These are phyloP conservation scores for Alternaria infectoria DNA, from an alignment of 2,329 filamentous ascomycete species.

Conservation along the genomic window DNA sequence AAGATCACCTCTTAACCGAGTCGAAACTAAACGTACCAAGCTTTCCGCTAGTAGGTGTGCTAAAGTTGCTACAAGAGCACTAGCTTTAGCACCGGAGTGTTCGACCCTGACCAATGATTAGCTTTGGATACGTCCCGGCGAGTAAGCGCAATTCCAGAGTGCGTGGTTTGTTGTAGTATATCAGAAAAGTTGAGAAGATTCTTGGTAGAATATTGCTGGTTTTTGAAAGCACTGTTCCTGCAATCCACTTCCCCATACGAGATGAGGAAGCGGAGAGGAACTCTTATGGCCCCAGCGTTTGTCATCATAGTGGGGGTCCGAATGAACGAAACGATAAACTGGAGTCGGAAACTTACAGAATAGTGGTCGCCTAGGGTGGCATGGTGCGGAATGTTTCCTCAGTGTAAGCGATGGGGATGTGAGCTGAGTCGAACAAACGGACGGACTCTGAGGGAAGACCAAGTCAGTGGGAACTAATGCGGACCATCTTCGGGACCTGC, in stretches of 20 bases:
- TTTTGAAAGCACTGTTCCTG: conserved; percentile 30
- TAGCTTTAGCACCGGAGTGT: background rate
- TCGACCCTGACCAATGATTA: conserved; percentile 1
- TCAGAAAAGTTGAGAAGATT: conserved; percentile 38
- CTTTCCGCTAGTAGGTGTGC: background rate
- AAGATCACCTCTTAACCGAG: background rate
- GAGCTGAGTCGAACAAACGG: background rate
- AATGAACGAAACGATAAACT: background rate
- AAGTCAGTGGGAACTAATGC: background rate
- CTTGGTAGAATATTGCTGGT: conserved; percentile 24
- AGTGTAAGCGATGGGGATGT: background rate
- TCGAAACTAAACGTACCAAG: background rate
- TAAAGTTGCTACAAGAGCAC: background rate
- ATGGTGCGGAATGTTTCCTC: background rate
- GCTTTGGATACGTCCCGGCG: background rate
- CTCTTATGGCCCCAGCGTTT: conserved; percentile 46
- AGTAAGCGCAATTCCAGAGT: background rate
- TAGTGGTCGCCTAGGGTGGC: background rate
- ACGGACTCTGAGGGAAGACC: background rate
- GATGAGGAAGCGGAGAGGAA: conserved; percentile 15
- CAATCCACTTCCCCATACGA: conserved; percentile 9
- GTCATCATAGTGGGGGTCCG: conserved; percentile 30
- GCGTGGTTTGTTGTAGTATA: background rate
- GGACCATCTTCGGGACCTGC: background rate
- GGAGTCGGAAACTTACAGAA: background rate